Conservation (phyloP, 2,329 filamentous ascomycete genomes). For the Hymenoscyphus albidus region DNA sequence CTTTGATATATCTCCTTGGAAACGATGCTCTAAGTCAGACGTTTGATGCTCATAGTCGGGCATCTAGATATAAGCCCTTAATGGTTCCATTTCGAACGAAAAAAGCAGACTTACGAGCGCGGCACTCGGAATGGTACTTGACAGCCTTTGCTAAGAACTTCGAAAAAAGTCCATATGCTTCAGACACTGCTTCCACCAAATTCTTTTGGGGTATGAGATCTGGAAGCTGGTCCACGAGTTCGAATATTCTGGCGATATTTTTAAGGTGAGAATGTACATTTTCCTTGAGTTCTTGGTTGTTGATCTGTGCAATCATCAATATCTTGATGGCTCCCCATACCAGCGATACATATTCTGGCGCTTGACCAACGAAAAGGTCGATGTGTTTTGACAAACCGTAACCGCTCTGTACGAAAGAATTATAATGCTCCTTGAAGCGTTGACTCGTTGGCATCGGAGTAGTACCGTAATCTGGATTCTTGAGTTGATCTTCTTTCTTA, state of each 20-base stretch:
- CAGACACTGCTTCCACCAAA: not conserved
- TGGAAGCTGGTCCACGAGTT: slow-evolving; percentile 3
- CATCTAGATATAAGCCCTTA: not conserved
- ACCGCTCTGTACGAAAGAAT: not conserved
- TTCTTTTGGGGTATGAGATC: not conserved
- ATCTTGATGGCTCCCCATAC: slow-evolving; percentile 2
- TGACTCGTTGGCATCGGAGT: not conserved
- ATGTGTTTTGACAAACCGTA: not conserved
- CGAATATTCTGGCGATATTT: not conserved
- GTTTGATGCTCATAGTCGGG: not conserved
- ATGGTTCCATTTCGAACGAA: no score
- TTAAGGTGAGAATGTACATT: not conserved
- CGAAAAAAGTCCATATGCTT: slow-evolving; percentile 1
- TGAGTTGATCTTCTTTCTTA: not conserved
- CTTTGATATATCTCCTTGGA: not conserved
- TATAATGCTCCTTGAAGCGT: slow-evolving; percentile 1
- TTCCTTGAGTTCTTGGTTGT: slow-evolving; percentile 3
- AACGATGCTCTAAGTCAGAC: not conserved
- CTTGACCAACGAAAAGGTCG: not conserved
- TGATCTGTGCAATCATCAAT: slow-evolving; percentile 4
- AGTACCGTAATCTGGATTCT: not conserved
- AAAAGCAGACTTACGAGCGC: not conserved
- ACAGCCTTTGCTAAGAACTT: slow-evolving; percentile 2
- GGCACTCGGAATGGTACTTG: slow-evolving; percentile 3
- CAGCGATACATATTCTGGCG: slow-evolving; percentile 5